Conservation (phyloP, 2,329 filamentous ascomycete species). For the Talaromyces albobiverticillius region DNA sequence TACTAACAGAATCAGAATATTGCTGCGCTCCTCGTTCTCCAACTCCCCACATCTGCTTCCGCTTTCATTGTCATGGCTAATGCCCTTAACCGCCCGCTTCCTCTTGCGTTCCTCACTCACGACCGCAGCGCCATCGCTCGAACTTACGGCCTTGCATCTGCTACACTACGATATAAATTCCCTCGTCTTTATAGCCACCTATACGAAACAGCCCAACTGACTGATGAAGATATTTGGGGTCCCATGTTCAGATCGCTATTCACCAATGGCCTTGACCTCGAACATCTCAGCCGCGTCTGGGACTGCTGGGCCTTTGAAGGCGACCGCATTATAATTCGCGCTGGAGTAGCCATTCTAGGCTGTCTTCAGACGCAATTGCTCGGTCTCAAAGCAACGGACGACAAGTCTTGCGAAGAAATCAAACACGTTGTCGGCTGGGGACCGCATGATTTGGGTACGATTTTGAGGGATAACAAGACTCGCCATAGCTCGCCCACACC, state of each 20-base stretch:
- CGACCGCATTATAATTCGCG: constrained; percentile 48
- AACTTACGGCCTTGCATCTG: constrained; percentile 55
- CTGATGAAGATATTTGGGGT: constrained; percentile 48
- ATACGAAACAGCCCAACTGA: constrained; percentile 36
- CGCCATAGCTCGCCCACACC: constrained; percentile 35
- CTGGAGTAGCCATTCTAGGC: constrained; percentile 44
- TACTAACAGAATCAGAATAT: constrained; percentile 38
- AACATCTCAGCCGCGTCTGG: constrained; percentile 56
- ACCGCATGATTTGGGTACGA: constrained; percentile 30
- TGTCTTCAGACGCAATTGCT: constrained; percentile 43
- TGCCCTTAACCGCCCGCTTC: constrained; percentile 58
- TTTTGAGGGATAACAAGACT: constrained; percentile 24
- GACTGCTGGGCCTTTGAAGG: constrained; percentile 63
- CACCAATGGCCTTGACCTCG: constrained; percentile 50
- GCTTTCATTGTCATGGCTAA: constrained; percentile 61
- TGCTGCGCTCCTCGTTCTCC: constrained; percentile 58
- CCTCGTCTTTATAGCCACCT: constrained; percentile 55
- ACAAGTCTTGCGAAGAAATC: constrained; percentile 33
- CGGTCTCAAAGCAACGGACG: constrained; percentile 33
- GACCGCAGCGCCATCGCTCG: constrained; percentile 56
- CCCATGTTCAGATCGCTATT: constrained; percentile 55
- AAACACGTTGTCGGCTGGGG: constrained; percentile 37
- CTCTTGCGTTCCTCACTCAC: constrained; percentile 59
- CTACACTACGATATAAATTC: constrained; percentile 58
- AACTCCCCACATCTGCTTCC: constrained; percentile 50